Evolutionary conservation across 768 basidiomycete species (phyloP), one percentile per base, ranked within the genome.

Genomic region (Chalciporus chontae): DNA sequence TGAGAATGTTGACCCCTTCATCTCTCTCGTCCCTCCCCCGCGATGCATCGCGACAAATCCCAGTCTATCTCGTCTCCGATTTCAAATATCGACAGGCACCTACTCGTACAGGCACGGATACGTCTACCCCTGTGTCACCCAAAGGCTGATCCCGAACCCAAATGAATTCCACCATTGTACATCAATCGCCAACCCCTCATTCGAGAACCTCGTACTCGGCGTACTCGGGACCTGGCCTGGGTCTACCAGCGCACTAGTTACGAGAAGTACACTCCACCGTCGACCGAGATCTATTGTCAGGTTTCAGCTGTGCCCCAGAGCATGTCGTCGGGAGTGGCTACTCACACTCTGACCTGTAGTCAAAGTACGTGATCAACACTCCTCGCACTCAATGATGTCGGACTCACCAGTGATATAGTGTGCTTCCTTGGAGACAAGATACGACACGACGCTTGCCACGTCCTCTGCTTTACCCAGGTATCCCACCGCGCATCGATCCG

Each of bases 341-440:
- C 39, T 14, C 15, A 45, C 45, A 50, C 44, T 7, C 49, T 50
- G 5, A 32, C 60, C 58, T 62, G 53, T 36, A 15, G 13, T 31
- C 31, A 10, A 31, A 10, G 9, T n/a, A 36, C 34, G 34, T 14
- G n/a, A n/a, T 36, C n/a, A 36, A 6, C 15, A 36, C 19, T 21
- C 34, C 31, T 13, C 4, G 26, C 24, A 23, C 21, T 21, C 21
- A 32, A 44, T 36, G 26, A 32, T 42, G n/a, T n/a, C n/a, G 13
- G 15, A 29, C 59, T 52, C 44, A 63, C 65, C 70, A 4, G 62
- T 64, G 23, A 68, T 61, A 24, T 60, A 64, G 40, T 53, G 50
- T 2, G 61, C 58, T 40, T 61, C 65, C 53, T 61, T 64, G 15
- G 68, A 64, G 18, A 59, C 64, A 11, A 72, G 53, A 43, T 59